These are phyloP conservation scores for Hypomyces perniciosus DNA, from an alignment of 2,329 filamentous ascomycete genomes.

Conservation along the genomic window DNA sequence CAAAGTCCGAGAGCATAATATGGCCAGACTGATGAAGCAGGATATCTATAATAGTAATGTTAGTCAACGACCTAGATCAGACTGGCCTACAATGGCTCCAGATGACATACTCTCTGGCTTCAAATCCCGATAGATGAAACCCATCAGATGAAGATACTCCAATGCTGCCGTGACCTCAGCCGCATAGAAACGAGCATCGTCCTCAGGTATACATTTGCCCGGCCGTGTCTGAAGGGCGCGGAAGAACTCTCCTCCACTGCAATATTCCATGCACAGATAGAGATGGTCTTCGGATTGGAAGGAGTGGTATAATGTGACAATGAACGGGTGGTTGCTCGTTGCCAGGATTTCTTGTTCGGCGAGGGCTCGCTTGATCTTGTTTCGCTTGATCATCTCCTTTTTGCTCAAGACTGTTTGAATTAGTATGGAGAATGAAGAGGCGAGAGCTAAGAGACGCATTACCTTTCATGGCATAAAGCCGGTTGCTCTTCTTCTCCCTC, in stretches of 20 bases:
- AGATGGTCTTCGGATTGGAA: constrained; percentile 99
- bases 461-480: constrained; percentile 99
- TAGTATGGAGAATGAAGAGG: not conserved
- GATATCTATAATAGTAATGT: constrained; percentile 59
- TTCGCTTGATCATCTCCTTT: constrained; percentile 99
- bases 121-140: constrained; percentile 96
- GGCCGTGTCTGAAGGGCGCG: constrained; percentile 90
- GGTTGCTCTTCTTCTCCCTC: constrained; percentile 91
- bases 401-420: constrained; percentile 76
- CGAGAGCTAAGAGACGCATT: constrained; percentile 19
- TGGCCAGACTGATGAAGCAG: constrained; percentile 97
- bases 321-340: constrained; percentile 98
- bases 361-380: constrained; percentile 98
- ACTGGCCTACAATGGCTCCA: not conserved
- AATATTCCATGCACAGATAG: constrained; percentile 99
- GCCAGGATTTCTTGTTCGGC: constrained; percentile 97
- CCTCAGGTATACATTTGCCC: constrained; percentile 94
- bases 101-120: constrained; percentile 85
- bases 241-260: constrained; percentile 98
- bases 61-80: not conserved
- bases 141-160: constrained; percentile 97
- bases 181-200: constrained; percentile 94
- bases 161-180: constrained; percentile 94
- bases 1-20: constrained; percentile 99
- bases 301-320: constrained; percentile 96